Percentiles rank a stretch among this genome's conserved stretches.
These are phyloP conservation scores for Rhynchospora pubera DNA, from an alignment of 176 grass and related monocot species.

Conservation along the genomic window DNA sequence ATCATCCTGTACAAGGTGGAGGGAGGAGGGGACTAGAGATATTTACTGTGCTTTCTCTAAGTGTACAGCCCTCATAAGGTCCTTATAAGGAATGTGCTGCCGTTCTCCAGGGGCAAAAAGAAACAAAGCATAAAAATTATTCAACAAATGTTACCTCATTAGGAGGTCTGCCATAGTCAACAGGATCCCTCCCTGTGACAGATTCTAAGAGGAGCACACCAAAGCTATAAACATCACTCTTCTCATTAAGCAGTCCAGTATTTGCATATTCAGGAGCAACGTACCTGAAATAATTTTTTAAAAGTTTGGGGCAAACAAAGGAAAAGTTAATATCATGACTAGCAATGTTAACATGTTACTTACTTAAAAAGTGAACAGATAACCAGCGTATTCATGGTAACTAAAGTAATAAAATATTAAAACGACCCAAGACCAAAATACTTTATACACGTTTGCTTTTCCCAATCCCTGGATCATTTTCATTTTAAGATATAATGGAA, in stretches of 20 bases:
- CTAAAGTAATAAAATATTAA: not conserved
- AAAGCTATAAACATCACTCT: slow-evolving; percentile 74
- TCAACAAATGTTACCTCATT: slow-evolving; percentile 42
- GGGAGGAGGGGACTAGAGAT: not conserved
- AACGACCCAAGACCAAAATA: not conserved
- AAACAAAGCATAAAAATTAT: not conserved
- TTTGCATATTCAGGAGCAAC: slow-evolving; percentile 81
- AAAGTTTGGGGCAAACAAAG: not conserved
- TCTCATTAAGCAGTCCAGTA: slow-evolving; percentile 70
- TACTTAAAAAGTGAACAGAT: not conserved
- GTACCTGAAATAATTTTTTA: slow-evolving; percentile 42
- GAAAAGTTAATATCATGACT: not conserved
- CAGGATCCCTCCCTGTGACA: slow-evolving; percentile 69
- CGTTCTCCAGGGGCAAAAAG: not conserved
- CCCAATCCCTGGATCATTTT: not conserved
- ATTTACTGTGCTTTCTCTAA: not conserved
- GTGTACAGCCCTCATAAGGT: not conserved
- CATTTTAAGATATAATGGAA: not conserved
- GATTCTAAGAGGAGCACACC: slow-evolving; percentile 62
- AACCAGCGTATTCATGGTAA: not conserved
- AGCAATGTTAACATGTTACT: not conserved
- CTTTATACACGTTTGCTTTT: not conserved
- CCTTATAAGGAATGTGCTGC: not conserved
- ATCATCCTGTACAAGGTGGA: not conserved
- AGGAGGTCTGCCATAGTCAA: slow-evolving; percentile 62